Evolutionary conservation across 768 basidiomycete species (phyloP).

Genomic region (Rubroboletus satanas): DNA sequence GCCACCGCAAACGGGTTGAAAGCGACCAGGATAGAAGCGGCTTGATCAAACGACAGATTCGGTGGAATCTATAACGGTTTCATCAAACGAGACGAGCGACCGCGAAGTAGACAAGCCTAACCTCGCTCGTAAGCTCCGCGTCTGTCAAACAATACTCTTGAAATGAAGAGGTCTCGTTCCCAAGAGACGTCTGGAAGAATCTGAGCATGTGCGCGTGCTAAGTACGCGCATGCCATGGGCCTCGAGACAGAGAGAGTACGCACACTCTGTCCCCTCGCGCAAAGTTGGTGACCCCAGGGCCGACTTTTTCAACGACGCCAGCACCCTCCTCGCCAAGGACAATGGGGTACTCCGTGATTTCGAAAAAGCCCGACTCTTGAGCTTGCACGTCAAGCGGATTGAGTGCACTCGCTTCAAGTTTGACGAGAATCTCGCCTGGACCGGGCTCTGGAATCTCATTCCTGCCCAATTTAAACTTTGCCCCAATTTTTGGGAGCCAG

Average conservation of each 20-base stretch:
- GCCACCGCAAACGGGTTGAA: conserved; percentile 33
- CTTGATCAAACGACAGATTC: conserved; percentile 35
- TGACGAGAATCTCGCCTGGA: conserved; percentile 40
- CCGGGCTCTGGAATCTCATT: conserved; percentile 34
- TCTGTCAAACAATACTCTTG: conserved; percentile 23
- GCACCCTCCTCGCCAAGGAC: conserved; percentile 36
- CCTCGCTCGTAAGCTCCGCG: conserved; percentile 15
- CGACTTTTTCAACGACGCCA: conserved; percentile 36
- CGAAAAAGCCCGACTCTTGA: background rate
- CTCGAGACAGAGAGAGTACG: background rate
- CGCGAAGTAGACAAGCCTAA: background rate
- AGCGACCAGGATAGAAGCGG: conserved; percentile 32
- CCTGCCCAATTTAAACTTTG: background rate
- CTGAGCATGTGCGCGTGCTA: background rate
- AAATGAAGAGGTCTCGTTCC: conserved; percentile 11
- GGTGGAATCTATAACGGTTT: conserved; percentile 28
- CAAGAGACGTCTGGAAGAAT: conserved; percentile 6
- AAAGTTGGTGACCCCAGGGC: conserved; percentile 32
- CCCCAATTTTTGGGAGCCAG: conserved; percentile 11
- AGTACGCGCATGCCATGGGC: background rate
- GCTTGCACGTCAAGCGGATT: conserved; percentile 39
- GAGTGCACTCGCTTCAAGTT: conserved; percentile 37
- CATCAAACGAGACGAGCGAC: background rate
- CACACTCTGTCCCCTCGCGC: conserved; percentile 32
- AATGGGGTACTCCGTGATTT: conserved; percentile 32